Evolutionary conservation across 768 basidiomycete species (phyloP).

Genomic region (Cystofilobasidium bisporidii): DNA sequence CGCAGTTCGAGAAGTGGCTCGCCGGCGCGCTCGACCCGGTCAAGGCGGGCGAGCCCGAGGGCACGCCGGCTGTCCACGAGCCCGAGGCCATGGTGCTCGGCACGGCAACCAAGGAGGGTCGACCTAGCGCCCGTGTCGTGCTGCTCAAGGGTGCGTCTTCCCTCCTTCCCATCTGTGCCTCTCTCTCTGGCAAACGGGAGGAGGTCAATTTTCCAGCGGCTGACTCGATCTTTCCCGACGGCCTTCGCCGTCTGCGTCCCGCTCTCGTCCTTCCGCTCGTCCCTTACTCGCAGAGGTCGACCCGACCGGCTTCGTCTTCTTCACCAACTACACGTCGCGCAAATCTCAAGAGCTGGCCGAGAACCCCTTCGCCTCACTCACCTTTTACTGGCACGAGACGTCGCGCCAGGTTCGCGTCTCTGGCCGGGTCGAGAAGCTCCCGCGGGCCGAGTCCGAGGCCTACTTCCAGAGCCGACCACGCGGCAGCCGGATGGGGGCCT

Average conservation of each 20-base stretch:
- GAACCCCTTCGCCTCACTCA: slow-evolving; percentile 71
- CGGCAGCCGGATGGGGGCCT: slow-evolving; percentile 78
- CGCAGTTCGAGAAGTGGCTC: slow-evolving; percentile 84
- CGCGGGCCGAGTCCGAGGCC: slow-evolving; percentile 58
- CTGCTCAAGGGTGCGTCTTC: slow-evolving; percentile 26
- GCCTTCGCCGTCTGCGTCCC: slow-evolving; percentile 43
- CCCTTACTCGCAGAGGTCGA: slow-evolving; percentile 56
- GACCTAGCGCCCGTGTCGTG: slow-evolving; percentile 19
- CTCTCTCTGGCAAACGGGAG: neutral
- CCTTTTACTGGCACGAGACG: slow-evolving; percentile 86
- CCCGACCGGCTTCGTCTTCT: slow-evolving; percentile 76
- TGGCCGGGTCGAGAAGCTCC: slow-evolving; percentile 72
- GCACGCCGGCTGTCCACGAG: slow-evolving; percentile 50
- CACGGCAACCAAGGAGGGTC: slow-evolving; percentile 18
- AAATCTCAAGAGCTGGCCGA: slow-evolving; percentile 70
- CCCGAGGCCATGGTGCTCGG: slow-evolving; percentile 68
- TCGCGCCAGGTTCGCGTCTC: slow-evolving; percentile 71
- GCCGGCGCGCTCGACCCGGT: slow-evolving; percentile 39
- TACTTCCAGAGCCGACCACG: slow-evolving; percentile 77
- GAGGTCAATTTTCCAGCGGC: neutral
- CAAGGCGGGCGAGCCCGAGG: slow-evolving; percentile 31
- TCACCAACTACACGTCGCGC: slow-evolving; percentile 89
- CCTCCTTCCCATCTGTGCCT: neutral
- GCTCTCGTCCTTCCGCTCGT: neutral
- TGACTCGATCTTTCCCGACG: slow-evolving; percentile 49